These are phyloP conservation scores for Heritiera fomes DNA, from an alignment of 345 rosid genomes.

Conservation along the genomic window DNA sequence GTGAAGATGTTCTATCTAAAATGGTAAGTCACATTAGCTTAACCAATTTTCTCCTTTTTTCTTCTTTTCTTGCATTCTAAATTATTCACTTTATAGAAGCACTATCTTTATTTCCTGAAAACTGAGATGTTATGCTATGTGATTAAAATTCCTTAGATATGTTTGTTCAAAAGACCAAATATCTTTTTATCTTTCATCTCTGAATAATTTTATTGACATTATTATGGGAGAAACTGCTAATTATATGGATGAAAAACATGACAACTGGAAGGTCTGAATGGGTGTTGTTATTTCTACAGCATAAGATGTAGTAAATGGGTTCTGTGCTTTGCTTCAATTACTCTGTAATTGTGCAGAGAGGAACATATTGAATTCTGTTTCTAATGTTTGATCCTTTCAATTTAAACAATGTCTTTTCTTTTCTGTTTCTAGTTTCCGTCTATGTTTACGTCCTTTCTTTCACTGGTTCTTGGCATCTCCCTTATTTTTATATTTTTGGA, in stretches of 20 bases:
- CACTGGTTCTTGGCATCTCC: not conserved
- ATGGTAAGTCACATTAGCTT: conserved; percentile 42
- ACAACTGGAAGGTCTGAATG: conserved; percentile 10
- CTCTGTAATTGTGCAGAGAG: not conserved
- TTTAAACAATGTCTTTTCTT: not conserved
- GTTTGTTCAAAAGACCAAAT: not conserved
- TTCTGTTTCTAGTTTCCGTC: conserved; percentile 1
- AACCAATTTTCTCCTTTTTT: not conserved
- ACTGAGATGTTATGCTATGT: too few relatives aligned
- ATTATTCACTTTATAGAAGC: not conserved
- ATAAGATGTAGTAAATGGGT: not conserved
- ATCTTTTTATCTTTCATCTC: not conserved
- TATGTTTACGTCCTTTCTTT: not conserved
- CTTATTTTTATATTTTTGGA: not conserved
- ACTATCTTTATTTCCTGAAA: too few relatives aligned
- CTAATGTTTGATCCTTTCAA: not conserved
- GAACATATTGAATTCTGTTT: not conserved
- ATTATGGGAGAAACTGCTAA: not conserved
- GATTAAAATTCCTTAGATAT: not conserved
- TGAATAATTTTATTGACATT: too few relatives aligned
- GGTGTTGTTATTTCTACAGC: too few relatives aligned
- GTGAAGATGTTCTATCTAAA: conserved; percentile 57
- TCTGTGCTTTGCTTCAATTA: not conserved
- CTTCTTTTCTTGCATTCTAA: not conserved
- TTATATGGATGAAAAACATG: not conserved